phyloP scores from a whole-genome alignment of 2,329 filamentous ascomycete species.

The Pseudogymnoascus sp. region DNA sequence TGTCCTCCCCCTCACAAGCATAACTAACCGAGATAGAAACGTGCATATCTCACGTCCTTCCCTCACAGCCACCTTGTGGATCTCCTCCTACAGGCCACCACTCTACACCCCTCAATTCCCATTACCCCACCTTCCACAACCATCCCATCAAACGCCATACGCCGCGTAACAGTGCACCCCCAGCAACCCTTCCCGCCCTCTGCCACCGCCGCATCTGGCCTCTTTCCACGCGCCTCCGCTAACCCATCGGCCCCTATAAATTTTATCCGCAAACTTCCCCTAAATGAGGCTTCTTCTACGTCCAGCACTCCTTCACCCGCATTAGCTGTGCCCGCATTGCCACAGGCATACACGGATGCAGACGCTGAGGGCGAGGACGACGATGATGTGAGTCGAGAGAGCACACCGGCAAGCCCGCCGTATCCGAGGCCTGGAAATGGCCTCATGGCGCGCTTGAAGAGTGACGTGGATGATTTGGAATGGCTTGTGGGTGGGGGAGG shows the following conservation, averaged over 20 bases:
- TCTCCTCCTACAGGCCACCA: slow-evolving; percentile 54
- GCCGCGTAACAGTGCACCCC: slow-evolving; percentile 18
- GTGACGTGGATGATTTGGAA: slow-evolving; percentile 50
- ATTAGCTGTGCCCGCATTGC: not conserved
- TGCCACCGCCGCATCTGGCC: slow-evolving; percentile 25
- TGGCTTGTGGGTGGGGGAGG: slow-evolving; percentile 54
- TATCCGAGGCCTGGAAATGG: slow-evolving; percentile 58
- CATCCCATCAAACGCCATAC: slow-evolving; percentile 14
- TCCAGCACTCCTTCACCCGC: not conserved
- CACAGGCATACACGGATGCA: not conserved
- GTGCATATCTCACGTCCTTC: slow-evolving; percentile 53
- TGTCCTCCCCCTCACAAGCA: not conserved
- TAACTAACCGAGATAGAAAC: slow-evolving; percentile 39
- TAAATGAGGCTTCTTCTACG: slow-evolving; percentile 10
- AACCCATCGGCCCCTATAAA: slow-evolving; percentile 31
- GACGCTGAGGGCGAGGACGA: slow-evolving; percentile 22
- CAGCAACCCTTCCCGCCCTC: slow-evolving; percentile 26
- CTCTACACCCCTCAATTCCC: slow-evolving; percentile 55
- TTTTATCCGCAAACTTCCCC: slow-evolving; percentile 32
- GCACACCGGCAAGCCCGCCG: slow-evolving; percentile 48
- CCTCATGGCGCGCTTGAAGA: slow-evolving; percentile 42
- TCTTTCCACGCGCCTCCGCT: slow-evolving; percentile 30
- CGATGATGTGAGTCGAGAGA: slow-evolving; percentile 33
- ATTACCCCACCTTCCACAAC: slow-evolving; percentile 43
- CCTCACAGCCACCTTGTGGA: slow-evolving; percentile 54